Percentiles rank a stretch among this genome's conserved stretches.
phyloP scores from a whole-genome alignment of 768 basidiomycete genomes.

The Phlebiopsis gigantea region DNA sequence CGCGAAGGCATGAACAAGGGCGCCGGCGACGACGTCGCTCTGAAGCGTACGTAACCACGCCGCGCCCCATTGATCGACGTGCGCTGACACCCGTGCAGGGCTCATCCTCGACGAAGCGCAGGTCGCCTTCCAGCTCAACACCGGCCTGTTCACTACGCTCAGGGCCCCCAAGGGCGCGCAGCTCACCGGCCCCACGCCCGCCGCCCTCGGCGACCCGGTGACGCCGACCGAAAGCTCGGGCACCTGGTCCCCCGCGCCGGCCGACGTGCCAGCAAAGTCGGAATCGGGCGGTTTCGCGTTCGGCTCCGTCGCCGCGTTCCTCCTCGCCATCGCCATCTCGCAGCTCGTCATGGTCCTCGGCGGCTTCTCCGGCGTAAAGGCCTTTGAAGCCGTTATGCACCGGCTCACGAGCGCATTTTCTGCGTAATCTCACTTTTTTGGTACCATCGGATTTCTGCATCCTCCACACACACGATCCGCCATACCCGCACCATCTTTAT shows the following conservation, averaged over 20 bases:
- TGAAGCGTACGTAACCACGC: constrained; percentile 24
- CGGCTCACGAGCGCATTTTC: constrained; percentile 13
- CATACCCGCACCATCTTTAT: too few relatives aligned
- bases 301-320: constrained; percentile 22
- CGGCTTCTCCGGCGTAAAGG: constrained; percentile 23
- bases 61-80: not conserved
- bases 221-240: not conserved
- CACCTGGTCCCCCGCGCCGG: not conserved
- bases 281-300: constrained; percentile 10
- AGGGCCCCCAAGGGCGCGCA: constrained; percentile 14
- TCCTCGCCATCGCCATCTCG: constrained; percentile 26
- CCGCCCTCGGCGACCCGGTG: constrained; percentile 11
- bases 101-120: constrained; percentile 28
- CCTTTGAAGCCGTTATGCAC: constrained; percentile 15
- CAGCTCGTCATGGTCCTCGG: constrained; percentile 26
- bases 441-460: too few relatives aligned
- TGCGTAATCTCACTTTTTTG: too few relatives aligned
- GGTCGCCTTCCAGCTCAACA: constrained; percentile 30
- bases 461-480: too few relatives aligned
- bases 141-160: constrained; percentile 24
- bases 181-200: constrained; percentile 6
- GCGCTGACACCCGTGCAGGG: too few relatives aligned
- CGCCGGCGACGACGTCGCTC: constrained; percentile 25
- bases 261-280: not conserved
- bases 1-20: constrained; percentile 37